phyloP scores from a whole-genome alignment of 371 early-diverging fungal genomes.

The Cokeromyces recurvatus region DNA sequence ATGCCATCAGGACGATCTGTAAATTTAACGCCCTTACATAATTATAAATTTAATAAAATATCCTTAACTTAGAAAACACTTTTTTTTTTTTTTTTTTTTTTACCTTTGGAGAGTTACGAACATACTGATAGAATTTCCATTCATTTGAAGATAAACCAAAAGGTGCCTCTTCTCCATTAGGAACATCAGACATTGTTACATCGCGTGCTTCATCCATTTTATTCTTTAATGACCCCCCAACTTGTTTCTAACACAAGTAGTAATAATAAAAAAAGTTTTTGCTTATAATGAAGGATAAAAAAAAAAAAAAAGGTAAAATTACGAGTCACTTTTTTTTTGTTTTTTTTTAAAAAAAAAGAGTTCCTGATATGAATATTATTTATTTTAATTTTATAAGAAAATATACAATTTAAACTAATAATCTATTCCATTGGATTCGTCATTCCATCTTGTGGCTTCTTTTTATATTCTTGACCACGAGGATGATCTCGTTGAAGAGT shows the following conservation, averaged over 20 bases:
- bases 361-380: no score
- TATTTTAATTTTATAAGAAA: no score
- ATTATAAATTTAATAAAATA: background rate
- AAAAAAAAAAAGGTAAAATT: no score
- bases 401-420: no score
- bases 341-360: no score
- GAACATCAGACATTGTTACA: slow-evolving; percentile 5
- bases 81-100: background rate
- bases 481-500: slow-evolving; percentile 20
- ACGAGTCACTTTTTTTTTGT: no score
- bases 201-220: no score
- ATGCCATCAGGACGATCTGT: slow-evolving; percentile 42
- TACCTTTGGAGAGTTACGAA: slow-evolving; percentile 15
- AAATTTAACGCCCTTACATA: slow-evolving; percentile 32
- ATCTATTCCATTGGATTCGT: slow-evolving; percentile 25
- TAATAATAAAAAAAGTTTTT: no score
- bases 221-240: no score
- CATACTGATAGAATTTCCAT: slow-evolving; percentile 27
- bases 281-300: no score
- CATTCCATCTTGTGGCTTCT: slow-evolving; percentile 22
- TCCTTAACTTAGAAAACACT: background rate
- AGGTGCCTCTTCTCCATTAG: slow-evolving; percentile 15
- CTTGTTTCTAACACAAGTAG: no score
- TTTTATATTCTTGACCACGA: slow-evolving; percentile 15
- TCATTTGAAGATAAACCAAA: slow-evolving; percentile 20